These are phyloP conservation scores for Waltiozyma sp. DNA, from an alignment of 1,139 yeast genomes.

Conservation along the genomic window DNA sequence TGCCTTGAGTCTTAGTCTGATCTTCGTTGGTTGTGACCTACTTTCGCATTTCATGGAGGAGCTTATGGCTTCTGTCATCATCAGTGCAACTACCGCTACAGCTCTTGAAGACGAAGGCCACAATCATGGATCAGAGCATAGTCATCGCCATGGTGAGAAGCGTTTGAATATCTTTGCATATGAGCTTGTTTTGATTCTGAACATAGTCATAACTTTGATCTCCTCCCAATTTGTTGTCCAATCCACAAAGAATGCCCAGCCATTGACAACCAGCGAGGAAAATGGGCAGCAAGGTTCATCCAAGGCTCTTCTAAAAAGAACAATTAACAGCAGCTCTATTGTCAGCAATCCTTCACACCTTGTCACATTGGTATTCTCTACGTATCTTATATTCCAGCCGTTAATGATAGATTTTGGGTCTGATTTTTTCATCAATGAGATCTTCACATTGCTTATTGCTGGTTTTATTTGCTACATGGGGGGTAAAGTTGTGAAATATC, in stretches of 20 bases:
- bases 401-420: constrained; percentile 23
- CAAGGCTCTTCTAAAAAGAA: not conserved
- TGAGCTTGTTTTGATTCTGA: constrained; percentile 20
- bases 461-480: constrained; percentile 39
- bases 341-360: constrained; percentile 51
- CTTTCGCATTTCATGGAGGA: constrained; percentile 80
- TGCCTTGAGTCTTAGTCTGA: constrained; percentile 71
- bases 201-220: constrained; percentile 22
- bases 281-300: not conserved
- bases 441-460: constrained; percentile 41
- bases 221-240: constrained; percentile 19
- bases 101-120: constrained; percentile 22
- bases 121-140: constrained; percentile 23
- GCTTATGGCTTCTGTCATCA: constrained; percentile 40
- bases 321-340: constrained; percentile 6
- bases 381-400: constrained; percentile 17
- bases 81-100: constrained; percentile 16
- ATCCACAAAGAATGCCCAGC: not conserved
- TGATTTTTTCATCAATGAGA: constrained; percentile 32
- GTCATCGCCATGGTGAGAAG: constrained; percentile 6
- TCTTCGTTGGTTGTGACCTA: constrained; percentile 87
- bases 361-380: constrained; percentile 48
- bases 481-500: constrained; percentile 38
- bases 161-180: constrained; percentile 23
- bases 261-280: not conserved